These are phyloP conservation scores for Neoarthrinium moseri DNA, from an alignment of 2,329 filamentous ascomycete genomes.

Conservation along the genomic window DNA sequence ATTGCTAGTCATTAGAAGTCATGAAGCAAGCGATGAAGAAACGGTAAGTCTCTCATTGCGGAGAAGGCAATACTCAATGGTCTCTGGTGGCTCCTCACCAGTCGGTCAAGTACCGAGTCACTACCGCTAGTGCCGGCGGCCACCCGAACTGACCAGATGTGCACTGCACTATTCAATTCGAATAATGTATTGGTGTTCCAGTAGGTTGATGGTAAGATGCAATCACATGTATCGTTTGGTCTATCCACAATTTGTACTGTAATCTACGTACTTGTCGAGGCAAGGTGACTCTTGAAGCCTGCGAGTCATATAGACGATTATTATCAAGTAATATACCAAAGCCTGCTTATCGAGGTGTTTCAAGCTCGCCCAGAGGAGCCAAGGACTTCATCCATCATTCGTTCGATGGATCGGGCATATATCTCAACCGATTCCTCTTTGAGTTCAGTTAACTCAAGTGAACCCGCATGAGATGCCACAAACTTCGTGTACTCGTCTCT, in stretches of 20 bases:
- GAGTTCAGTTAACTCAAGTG: conserved; percentile 9
- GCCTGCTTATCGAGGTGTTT: too few species aligned
- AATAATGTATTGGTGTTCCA: too few species aligned
- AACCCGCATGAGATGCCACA: conserved; percentile 11
- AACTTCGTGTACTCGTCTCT: conserved; percentile 22
- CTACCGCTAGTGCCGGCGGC: not conserved
- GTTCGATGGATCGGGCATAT: not conserved
- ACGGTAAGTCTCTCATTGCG: too few species aligned
- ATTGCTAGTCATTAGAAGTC: too few species aligned
- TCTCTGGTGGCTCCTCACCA: too few species aligned
- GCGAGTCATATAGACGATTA: too few species aligned
- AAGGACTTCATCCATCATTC: conserved; percentile 2
- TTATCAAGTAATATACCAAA: too few species aligned
- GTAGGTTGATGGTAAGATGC: not conserved
- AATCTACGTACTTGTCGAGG: too few species aligned
- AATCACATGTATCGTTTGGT: not conserved
- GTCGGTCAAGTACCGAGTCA: not conserved
- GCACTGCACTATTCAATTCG: not conserved
- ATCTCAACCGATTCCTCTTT: conserved; percentile 6
- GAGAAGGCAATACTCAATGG: too few species aligned
- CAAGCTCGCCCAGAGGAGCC: conserved; percentile 2
- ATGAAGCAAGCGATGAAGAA: too few species aligned
- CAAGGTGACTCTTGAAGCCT: too few species aligned
- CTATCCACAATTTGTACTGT: too few species aligned
- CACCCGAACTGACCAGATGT: not conserved